Evolutionary conservation across 2,329 filamentous ascomycete species (phyloP), one percentile per base, ranked within the genome.

Genomic region (Neurospora sp.): DNA sequence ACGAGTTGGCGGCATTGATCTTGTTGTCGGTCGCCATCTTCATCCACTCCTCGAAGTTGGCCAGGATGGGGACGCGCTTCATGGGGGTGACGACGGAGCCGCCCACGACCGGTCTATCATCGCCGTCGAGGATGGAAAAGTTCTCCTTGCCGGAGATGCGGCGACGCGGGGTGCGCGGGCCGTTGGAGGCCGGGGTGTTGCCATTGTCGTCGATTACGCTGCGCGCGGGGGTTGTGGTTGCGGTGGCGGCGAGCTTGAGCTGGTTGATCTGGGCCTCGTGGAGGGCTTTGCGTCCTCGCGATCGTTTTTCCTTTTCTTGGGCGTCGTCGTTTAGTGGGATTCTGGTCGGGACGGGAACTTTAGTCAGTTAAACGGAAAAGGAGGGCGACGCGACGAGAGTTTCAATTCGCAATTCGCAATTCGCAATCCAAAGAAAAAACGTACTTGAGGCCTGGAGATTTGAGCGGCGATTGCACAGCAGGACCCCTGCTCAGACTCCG

Each of bases 11-110:
- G 67, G 96, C 95, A 79, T 98, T 99, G 85, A 99, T 99, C 81
- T 96, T 96, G 83, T 99, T 99, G 83, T 99, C 96, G 17, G 96
- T 98, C 2, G 96, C 96, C 93, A 99, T 97, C 85, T 98, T 99
- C 93, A 99, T 98, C 96, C 95, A 98, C 79, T 99, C 96, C 80
- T 99, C 96, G 76, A 98, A 99, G 81, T 99, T 99, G 77, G 96
- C 96, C 69, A 99, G 84, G 76, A 99, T 91, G 1, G 96, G 96
- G 38, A 97, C 93, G 72, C 94, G 91, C 85, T 97, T 97, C 91
- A 97, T 95, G 69, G 95, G 96, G 71, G 96, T 97, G 69, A 97
- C 91, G 43, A 91, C 92, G 73, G 85, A 88, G 39, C 92, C 91
- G 71, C 88, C 89, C 66, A 92, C 90, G 76, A 89, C 86, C 73